Conservation (phyloP, 768 basidiomycete species). For the Hericium alpestre region DNA sequence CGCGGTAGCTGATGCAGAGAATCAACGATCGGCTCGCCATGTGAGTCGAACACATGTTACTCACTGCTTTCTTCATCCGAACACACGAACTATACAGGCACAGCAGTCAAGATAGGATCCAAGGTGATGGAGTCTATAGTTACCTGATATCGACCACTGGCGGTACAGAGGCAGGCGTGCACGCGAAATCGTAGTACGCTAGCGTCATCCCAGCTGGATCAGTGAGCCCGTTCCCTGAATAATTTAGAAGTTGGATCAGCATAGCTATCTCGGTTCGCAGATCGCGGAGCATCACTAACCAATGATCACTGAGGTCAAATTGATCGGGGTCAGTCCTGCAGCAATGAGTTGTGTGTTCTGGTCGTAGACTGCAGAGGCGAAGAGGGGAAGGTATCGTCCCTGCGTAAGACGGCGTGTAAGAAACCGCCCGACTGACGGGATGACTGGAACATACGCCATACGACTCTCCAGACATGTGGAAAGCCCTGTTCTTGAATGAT, state of each 20-base stretch:
- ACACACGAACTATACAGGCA: conserved; percentile 7
- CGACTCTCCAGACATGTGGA: conserved; percentile 35
- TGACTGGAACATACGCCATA: conserved; percentile 32
- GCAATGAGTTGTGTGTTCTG: conserved; percentile 30
- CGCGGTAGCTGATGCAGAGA: conserved; percentile 35
- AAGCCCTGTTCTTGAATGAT: conserved; percentile 52
- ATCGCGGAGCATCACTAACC: conserved; percentile 19
- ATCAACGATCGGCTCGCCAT: neutral
- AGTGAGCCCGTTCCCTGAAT: conserved; percentile 33
- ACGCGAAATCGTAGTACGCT: conserved; percentile 44
- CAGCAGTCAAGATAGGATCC: neutral
- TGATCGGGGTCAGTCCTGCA: conserved; percentile 40
- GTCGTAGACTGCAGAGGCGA: conserved; percentile 38
- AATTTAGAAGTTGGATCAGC: neutral
- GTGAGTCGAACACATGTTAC: neutral
- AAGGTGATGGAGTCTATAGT: neutral
- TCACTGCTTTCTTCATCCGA: neutral
- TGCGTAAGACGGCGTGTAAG: conserved; percentile 10
- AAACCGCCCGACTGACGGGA: neutral
- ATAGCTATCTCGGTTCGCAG: neutral
- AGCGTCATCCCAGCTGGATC: conserved; percentile 28
- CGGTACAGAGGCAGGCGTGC: conserved; percentile 31
- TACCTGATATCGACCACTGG: conserved; percentile 30
- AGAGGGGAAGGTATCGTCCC: conserved; percentile 45
- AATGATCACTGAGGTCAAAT: conserved; percentile 39